Base-by-base conservation (phyloP, 495 filamentous ascomycete genomes). In the Annulohypoxylon stygium region DNA sequence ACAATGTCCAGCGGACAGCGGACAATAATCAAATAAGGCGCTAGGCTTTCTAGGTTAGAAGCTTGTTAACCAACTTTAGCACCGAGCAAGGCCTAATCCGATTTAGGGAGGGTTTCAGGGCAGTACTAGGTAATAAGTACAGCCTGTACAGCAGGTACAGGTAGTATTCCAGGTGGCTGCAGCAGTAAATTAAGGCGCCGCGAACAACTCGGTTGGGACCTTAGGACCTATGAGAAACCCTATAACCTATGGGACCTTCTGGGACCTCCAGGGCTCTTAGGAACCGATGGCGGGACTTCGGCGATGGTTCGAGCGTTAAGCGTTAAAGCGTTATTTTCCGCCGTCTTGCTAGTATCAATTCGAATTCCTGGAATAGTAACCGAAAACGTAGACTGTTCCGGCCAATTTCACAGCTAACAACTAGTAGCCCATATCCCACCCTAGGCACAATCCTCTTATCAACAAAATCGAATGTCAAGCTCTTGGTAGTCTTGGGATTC, bases 381-480 rank as follows among this genome's bases (percentile, higher is more conserved):
- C 62, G 45, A 71, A 67, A 75, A 47, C 37, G 54, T 67, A 71
- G 54, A 71, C 45, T 65, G 65, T 60, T 71, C 68, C 72, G 58
- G 63, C 59, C n/a, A 69, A 54, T 47, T 47, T 58, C 59, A 75
- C 20, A 23, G 20, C 20, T 23, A 23, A 23, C 20, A 23, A 23
- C 67, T 7, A 61, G 60, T 64, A 61, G 43, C 62, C 65, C 65
- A 73, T 68, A 37, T 68, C 64, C 57, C 11, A 60, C 20, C 37
- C 37, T 60, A 60, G 53, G 30, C 30, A 57, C 5, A 20, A n/a
- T 37, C 3, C 25, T 55, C 30, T 57, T 57, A 57, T 57, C 53
- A 57, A 37, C 30, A 8, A 36, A 14, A 33, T 57, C 14, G 30
- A 30, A 30, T 6, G 30, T 37, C 2, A 57, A 37, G 53, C 0